phyloP scores from a whole-genome alignment of 345 rosid species.

The Theobroma cacao region DNA sequence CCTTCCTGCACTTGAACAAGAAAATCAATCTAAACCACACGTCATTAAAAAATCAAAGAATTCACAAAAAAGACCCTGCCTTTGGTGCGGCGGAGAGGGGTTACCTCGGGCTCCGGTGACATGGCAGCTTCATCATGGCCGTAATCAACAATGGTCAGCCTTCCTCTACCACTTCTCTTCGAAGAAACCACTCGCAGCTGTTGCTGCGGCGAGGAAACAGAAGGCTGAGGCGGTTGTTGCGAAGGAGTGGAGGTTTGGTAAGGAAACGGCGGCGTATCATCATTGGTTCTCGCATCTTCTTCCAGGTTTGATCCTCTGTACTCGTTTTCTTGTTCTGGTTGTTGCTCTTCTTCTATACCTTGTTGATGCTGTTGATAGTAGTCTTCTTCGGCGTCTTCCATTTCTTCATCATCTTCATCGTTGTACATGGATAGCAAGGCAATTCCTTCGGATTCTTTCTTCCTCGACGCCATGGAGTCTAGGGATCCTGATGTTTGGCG shows the following conservation, averaged over 20 bases:
- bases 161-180: constrained; percentile 34
- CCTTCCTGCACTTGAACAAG: constrained; percentile 44
- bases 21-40: not conserved
- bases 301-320: constrained; percentile 36
- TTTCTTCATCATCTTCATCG: constrained; percentile 89
- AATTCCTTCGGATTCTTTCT: constrained; percentile 78
- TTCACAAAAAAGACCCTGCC: no score
- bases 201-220: constrained; percentile 22
- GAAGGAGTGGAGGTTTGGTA: constrained; percentile 21
- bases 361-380: not conserved
- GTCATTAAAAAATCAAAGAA: not conserved
- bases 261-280: constrained; percentile 14
- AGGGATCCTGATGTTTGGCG: not conserved
- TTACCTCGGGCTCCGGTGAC: constrained; percentile 73
- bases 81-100: not conserved
- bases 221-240: constrained; percentile 23
- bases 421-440: constrained; percentile 74
- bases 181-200: constrained; percentile 13
- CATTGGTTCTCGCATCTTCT: constrained; percentile 31
- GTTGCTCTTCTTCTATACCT: constrained; percentile 19
- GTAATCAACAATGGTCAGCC: constrained; percentile 60
- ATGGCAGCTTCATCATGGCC: constrained; percentile 64
- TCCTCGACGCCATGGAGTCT: constrained; percentile 58
- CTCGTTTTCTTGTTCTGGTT: constrained; percentile 28
- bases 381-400: constrained; percentile 59